Conservation (phyloP, 2,329 filamentous ascomycete species). For the Escovopsis sp. region DNA sequence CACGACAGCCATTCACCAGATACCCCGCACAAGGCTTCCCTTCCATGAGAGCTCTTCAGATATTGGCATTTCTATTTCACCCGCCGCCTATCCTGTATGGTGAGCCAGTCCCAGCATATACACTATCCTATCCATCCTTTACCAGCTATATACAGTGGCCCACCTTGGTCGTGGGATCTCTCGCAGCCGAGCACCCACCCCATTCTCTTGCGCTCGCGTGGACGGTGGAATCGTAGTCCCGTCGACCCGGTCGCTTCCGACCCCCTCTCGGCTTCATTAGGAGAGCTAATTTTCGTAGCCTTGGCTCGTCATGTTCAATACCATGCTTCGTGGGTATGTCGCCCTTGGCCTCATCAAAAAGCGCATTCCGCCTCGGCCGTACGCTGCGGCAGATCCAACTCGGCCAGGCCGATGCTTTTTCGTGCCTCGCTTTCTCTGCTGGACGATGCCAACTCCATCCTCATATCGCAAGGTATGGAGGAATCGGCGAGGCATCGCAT, state of each 20-base stretch:
- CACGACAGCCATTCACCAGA: too few relatives aligned
- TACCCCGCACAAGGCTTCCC: too few relatives aligned
- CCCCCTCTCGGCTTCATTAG: not conserved
- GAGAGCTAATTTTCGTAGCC: not conserved
- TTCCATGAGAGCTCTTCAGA: too few relatives aligned
- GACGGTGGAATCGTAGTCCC: not conserved
- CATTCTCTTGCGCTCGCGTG: not conserved
- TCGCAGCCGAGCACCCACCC: not conserved
- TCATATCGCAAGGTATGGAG: constrained; percentile 23
- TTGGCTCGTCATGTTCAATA: not conserved
- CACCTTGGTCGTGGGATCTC: too few relatives aligned
- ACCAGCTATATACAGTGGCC: too few relatives aligned
- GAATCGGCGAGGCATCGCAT: not conserved
- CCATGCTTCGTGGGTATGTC: not conserved
- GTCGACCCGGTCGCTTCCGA: not conserved
- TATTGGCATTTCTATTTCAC: too few relatives aligned
- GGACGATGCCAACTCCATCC: constrained; percentile 21
- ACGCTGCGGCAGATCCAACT: not conserved
- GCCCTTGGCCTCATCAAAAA: not conserved
- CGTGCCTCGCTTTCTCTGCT: constrained; percentile 8
- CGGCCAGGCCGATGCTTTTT: not conserved
- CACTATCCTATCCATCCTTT: too few relatives aligned
- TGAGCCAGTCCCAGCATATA: too few relatives aligned
- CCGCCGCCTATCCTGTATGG: too few relatives aligned
- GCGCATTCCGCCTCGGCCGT: not conserved